Conservation (phyloP, 139 green algal genomes). For the Picochlorum sp. region DNA sequence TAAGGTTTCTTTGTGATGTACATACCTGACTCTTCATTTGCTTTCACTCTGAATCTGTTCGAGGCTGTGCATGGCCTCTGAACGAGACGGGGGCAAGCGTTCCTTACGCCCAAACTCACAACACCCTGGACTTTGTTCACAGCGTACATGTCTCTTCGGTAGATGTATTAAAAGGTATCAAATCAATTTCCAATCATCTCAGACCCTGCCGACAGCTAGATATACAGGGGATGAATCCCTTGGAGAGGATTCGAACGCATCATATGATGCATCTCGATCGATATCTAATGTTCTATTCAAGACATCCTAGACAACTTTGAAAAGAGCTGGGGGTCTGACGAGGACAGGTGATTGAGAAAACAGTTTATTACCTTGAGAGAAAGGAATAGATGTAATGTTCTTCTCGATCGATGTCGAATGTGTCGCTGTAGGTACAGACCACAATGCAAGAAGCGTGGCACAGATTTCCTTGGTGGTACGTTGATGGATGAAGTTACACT, state of each 20-base stretch:
- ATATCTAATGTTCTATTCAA: no score
- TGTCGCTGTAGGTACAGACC: slow-evolving; percentile 72
- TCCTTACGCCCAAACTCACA: not conserved
- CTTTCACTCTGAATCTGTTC: not conserved
- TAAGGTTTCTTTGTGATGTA: not conserved
- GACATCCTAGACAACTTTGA: no score
- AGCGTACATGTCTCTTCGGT: no score
- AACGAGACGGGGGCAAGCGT: not conserved
- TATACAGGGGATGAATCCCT: no score
- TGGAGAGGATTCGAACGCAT: no score
- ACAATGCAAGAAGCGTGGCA: slow-evolving; percentile 68
- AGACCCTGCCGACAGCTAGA: no score
- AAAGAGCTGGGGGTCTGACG: no score
- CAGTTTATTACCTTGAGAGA: not conserved
- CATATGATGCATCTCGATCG: no score
- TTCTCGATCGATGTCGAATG: slow-evolving; percentile 85
- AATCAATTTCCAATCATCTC: no score
- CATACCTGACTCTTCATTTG: not conserved
- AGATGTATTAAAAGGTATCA: no score
- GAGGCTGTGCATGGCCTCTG: not conserved
- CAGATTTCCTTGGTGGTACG: slow-evolving; percentile 74
- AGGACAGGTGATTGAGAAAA: not conserved
- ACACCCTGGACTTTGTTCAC: no score
- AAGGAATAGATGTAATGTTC: not conserved
- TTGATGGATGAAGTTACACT: not conserved